Evolutionary conservation across 345 rosid species (phyloP).

Genomic region (Combretum micranthum): DNA sequence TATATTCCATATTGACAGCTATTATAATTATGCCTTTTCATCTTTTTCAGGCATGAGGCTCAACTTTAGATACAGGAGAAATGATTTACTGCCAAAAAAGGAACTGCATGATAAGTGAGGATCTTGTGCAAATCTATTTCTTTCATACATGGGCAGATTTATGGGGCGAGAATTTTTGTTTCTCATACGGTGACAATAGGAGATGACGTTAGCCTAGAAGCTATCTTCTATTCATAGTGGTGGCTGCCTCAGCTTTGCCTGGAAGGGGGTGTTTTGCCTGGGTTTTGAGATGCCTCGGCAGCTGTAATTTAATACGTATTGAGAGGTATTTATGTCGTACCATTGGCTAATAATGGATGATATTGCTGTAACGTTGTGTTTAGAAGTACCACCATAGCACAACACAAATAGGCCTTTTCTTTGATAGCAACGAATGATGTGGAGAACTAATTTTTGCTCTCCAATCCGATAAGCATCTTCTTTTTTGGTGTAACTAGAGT

Average conservation of each 20-base stretch:
- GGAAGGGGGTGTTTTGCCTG: no score
- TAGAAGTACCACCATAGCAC: not conserved
- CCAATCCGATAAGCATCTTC: no score
- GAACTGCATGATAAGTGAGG: slow-evolving; percentile 65
- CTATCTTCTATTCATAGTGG: no score
- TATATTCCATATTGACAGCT: no score
- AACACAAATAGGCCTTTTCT: no score
- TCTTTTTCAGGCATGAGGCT: slow-evolving; percentile 55
- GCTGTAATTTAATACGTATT: not conserved
- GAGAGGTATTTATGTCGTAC: not conserved
- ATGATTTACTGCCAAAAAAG: slow-evolving; percentile 70
- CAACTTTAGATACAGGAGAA: slow-evolving; percentile 65
- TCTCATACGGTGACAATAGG: no score
- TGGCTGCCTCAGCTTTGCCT: no score
- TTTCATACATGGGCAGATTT: not conserved
- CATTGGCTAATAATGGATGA: not conserved
- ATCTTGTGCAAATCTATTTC: not conserved
- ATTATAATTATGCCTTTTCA: not conserved
- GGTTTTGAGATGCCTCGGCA: not conserved
- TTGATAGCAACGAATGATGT: no score
- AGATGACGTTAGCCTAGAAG: no score
- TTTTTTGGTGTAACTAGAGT: no score
- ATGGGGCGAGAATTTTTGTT: no score
- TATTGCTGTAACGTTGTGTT: not conserved
- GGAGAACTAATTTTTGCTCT: no score